These are phyloP conservation scores for Ogataea hybrid DNA, from an alignment of 1,139 yeast genomes.

Conservation along the genomic window DNA sequence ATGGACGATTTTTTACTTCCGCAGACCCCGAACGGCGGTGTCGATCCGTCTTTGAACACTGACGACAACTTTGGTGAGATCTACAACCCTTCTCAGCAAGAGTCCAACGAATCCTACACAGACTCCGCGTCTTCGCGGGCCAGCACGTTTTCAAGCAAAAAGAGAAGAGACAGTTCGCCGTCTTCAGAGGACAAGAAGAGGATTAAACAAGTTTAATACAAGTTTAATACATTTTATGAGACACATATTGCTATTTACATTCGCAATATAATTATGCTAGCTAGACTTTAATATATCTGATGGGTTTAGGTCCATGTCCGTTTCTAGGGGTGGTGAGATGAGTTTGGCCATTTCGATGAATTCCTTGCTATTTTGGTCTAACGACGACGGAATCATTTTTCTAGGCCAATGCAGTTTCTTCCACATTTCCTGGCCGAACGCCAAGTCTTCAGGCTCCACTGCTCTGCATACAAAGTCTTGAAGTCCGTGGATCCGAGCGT, in stretches of 20 bases:
- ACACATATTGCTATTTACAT: constrained; percentile 8
- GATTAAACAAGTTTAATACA: constrained; percentile 3
- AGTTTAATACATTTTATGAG: neutral
- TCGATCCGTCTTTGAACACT: constrained; percentile 11
- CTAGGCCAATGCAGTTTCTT: constrained; percentile 21
- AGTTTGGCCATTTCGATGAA: constrained; percentile 21
- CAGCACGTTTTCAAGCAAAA: constrained; percentile 6
- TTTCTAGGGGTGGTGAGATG: constrained; percentile 7
- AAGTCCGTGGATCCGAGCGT: constrained; percentile 23
- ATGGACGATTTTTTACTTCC: constrained; percentile 34
- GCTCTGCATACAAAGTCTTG: constrained; percentile 13
- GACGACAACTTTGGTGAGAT: constrained; percentile 10
- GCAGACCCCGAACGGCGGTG: constrained; percentile 27
- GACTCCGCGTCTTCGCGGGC: constrained; percentile 7
- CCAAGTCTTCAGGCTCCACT: constrained; percentile 9
- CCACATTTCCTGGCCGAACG: constrained; percentile 13
- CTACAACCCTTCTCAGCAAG: constrained; percentile 2
- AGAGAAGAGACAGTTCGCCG: constrained; percentile 4
- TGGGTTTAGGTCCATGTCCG: constrained; percentile 5
- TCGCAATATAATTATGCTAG: neutral
- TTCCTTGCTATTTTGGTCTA: constrained; percentile 13
- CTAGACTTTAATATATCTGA: constrained; percentile 7
- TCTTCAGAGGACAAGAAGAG: constrained; percentile 6
- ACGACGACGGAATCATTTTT: constrained; percentile 10
- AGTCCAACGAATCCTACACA: constrained; percentile 2